Evolutionary conservation across 768 basidiomycete species (phyloP), one percentile per base, ranked within the genome.

Genomic region (Russula griseocarnosa): DNA sequence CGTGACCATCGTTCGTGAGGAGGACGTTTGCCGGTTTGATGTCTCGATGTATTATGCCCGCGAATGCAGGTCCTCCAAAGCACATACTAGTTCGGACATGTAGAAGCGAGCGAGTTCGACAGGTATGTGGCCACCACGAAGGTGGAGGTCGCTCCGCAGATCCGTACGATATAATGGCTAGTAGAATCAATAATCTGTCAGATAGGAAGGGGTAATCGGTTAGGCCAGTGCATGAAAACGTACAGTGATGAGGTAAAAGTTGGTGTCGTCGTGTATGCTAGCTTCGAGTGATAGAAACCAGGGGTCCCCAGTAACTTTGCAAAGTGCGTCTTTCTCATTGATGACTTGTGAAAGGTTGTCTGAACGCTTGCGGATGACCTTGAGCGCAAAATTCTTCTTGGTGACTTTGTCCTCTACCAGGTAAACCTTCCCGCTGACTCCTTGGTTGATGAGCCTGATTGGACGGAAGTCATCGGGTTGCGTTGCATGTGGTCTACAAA

Each of bases 1-100:
- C 58, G 44, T 65, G 65, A 40, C 65, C 63, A 7, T 60, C 52
- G 16, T 38, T 46, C 8, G 61, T 56, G 28, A 69, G 56, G 34
- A 66, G 64, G 55, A 74, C 55, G 20, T 74, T 74, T 66, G 76
- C 77, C 10, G 79, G 80, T 72, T 82, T 82, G 74, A 82, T 77
- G 69, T 82, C 80, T 28, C 80, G 73, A 65, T 82, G 80, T 51
- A 81, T 78, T 30, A 82, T 71, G 67, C 79, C 73, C 76, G 75
- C 4, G 71, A 66, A 20, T 79, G 72, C 16, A 81, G 68, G 63
- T 77, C 79, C 32, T 65, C 65, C 18, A 71, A 55, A n/a, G 69
- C 68, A 24, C 61, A 55, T 13, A 69, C 36, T 20, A 67, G 30
- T 24, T 68, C 67, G 28, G 67, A 61, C 26, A 49, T 55, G 50